Percentiles rank a stretch among this genome's conserved stretches.
phyloP scores from a whole-genome alignment of 2,329 filamentous ascomycete species.

The Pestalotiopsis sp. region DNA sequence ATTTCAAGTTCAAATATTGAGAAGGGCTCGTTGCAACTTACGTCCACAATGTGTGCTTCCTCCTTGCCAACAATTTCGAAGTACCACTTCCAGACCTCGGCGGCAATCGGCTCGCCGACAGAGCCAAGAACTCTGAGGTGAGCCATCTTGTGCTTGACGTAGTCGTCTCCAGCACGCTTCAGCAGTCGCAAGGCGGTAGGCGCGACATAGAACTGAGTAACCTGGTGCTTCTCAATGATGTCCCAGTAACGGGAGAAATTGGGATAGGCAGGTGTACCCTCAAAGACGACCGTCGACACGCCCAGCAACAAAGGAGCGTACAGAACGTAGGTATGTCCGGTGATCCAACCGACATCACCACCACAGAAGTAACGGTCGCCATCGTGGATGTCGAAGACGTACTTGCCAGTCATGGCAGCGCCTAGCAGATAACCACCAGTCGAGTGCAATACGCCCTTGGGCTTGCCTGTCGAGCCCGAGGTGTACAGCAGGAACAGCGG shows the following conservation, averaged over 20 bases:
- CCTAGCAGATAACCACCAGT: conserved; percentile 95
- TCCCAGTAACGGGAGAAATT: conserved; percentile 99
- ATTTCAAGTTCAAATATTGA: not conserved
- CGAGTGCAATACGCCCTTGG: conserved; percentile 98
- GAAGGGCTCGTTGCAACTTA: conserved; percentile 53
- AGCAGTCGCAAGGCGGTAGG: conserved; percentile 90
- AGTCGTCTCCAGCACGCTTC: conserved; percentile 93
- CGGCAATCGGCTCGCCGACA: conserved; percentile 95
- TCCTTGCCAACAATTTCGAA: conserved; percentile 93
- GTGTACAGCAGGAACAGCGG: conserved; percentile 98
- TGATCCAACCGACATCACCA: conserved; percentile 99
- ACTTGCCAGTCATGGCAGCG: conserved; percentile 92
- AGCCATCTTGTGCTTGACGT: conserved; percentile 88
- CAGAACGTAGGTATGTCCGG: conserved; percentile 96
- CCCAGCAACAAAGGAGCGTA: conserved; percentile 93
- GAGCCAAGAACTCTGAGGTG: conserved; percentile 88
- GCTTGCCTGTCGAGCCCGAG: conserved; percentile 96
- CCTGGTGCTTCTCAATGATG: conserved; percentile 90
- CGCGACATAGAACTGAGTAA: conserved; percentile 98
- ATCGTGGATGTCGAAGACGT: conserved; percentile 97
- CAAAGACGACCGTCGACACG: conserved; percentile 93
- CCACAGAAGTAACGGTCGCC: conserved; percentile 96
- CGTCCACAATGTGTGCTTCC: conserved; percentile 90
- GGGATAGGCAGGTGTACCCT: conserved; percentile 96
- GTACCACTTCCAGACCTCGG: conserved; percentile 99